These are phyloP conservation scores for Anacardium occidentale DNA, from an alignment of 345 rosid species.

Conservation along the genomic window DNA sequence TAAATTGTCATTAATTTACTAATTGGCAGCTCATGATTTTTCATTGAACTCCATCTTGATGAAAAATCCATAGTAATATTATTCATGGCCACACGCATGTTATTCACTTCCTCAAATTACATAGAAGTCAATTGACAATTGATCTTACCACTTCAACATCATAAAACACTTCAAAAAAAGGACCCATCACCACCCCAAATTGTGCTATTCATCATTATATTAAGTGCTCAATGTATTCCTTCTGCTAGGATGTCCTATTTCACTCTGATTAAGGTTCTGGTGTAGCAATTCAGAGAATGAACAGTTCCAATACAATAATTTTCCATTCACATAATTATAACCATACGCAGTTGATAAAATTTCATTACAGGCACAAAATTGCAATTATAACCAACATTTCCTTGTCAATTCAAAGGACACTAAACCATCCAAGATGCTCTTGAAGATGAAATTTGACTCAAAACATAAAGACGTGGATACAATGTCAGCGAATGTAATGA, in stretches of 20 bases:
- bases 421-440: background rate
- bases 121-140: background rate
- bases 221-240: background rate
- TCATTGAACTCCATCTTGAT: background rate
- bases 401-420: background rate
- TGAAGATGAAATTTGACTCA: background rate
- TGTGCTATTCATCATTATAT: background rate
- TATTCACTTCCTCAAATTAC: background rate
- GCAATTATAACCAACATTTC: too few relatives aligned
- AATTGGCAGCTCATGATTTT: background rate
- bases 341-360: background rate
- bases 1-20: background rate
- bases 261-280: background rate
- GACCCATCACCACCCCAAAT: background rate
- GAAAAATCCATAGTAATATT: background rate
- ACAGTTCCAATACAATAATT: background rate
- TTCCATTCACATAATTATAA: background rate
- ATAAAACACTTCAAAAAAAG: background rate
- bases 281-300: background rate
- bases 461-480: too few relatives aligned
- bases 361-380: background rate
- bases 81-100: background rate
- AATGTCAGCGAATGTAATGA: background rate
- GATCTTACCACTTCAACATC: background rate
- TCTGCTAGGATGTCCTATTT: background rate